phyloP scores from a whole-genome alignment of 2,329 filamentous ascomycete species.

The Fusarium haematococcum region DNA sequence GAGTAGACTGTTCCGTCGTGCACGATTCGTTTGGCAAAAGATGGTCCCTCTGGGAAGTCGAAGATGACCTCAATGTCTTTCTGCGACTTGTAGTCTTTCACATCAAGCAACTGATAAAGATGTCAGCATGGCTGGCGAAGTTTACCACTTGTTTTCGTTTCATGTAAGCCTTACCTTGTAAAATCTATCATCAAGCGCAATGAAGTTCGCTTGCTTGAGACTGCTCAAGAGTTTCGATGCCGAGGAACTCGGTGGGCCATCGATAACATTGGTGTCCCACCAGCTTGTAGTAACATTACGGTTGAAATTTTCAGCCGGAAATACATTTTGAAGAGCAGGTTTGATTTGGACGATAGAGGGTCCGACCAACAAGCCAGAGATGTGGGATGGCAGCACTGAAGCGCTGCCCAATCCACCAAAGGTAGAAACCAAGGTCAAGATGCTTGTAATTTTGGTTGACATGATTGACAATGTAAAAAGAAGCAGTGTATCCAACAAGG shows the following conservation, averaged over 20 bases:
- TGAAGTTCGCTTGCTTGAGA: not conserved
- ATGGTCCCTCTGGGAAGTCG: slow-evolving; percentile 17
- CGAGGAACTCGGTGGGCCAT: not conserved
- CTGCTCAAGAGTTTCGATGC: not conserved
- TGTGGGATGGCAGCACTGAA: not conserved
- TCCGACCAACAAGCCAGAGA: not conserved
- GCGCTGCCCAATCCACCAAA: not conserved
- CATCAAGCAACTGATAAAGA: slow-evolving; percentile 5
- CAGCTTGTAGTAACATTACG: slow-evolving; percentile 24
- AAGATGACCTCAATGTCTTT: slow-evolving; percentile 15
- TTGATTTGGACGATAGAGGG: not conserved
- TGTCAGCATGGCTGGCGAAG: not conserved
- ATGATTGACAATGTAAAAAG: not conserved
- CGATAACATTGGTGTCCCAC: slow-evolving; percentile 17
- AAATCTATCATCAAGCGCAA: not conserved
- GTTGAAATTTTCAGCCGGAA: slow-evolving; percentile 28
- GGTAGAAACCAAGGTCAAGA: not conserved
- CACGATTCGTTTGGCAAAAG: slow-evolving; percentile 18
- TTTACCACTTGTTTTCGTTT: not conserved
- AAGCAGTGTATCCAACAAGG: not conserved
- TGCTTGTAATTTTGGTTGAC: not conserved
- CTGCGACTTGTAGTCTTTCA: not conserved
- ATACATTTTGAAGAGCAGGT: slow-evolving; percentile 8
- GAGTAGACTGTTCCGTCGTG: slow-evolving; percentile 31
- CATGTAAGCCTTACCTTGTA: not conserved